These are phyloP conservation scores for Dryadomyces quercus-mongolicae DNA, from an alignment of 2,329 filamentous ascomycete species.

Conservation along the genomic window DNA sequence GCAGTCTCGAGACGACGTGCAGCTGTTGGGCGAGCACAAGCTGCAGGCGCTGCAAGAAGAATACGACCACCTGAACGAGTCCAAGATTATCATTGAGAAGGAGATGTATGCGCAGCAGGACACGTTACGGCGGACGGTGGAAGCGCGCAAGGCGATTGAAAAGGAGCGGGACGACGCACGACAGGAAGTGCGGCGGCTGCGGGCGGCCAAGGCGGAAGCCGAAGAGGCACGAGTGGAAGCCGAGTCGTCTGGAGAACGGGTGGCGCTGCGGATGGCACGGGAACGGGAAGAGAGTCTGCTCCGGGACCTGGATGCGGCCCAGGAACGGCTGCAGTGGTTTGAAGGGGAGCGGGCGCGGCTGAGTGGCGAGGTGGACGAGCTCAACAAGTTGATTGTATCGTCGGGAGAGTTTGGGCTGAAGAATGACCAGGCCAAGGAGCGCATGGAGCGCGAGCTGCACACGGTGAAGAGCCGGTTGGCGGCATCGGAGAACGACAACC, in stretches of 20 bases:
- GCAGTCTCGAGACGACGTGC: slow-evolving; percentile 88
- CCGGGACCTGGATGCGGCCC: slow-evolving; percentile 69
- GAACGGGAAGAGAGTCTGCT: slow-evolving; percentile 69
- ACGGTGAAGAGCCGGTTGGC: slow-evolving; percentile 81
- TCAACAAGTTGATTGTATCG: slow-evolving; percentile 78
- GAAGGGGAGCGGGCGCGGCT: slow-evolving; percentile 69
- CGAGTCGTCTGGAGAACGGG: slow-evolving; percentile 68
- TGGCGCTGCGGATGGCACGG: slow-evolving; percentile 62
- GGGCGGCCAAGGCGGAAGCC: slow-evolving; percentile 70
- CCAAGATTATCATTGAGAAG: slow-evolving; percentile 95
- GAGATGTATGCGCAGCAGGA: slow-evolving; percentile 96
- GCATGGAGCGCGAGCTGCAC: slow-evolving; percentile 78
- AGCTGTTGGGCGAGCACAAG: slow-evolving; percentile 82
- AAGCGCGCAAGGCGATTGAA: slow-evolving; percentile 68
- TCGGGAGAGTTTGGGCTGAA: slow-evolving; percentile 82
- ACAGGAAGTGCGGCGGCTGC: slow-evolving; percentile 67
- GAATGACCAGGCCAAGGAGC: slow-evolving; percentile 88
- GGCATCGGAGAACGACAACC: slow-evolving; percentile 93
- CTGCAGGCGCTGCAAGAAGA: slow-evolving; percentile 72
- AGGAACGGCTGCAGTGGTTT: slow-evolving; percentile 63
- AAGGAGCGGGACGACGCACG: slow-evolving; percentile 84
- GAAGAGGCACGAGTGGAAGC: slow-evolving; percentile 79
- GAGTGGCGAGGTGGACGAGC: slow-evolving; percentile 66
- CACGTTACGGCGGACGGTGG: slow-evolving; percentile 71
- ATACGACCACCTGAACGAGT: slow-evolving; percentile 75